phyloP scores from a whole-genome alignment of 495 filamentous ascomycete species.

The Tuber magnatum region DNA sequence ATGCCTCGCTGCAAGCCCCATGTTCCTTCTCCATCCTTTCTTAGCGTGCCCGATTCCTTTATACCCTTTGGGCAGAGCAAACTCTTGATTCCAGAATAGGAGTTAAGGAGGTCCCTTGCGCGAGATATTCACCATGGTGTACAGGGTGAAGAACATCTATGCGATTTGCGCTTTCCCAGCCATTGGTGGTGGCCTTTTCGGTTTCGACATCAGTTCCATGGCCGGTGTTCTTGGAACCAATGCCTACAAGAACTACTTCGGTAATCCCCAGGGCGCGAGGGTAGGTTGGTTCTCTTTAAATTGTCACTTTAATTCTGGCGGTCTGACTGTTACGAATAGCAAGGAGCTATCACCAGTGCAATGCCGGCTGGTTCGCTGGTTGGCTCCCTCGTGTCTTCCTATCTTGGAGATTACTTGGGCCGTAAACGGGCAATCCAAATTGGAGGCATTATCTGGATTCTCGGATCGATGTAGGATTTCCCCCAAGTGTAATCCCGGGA shows the following conservation, averaged over 20 bases:
- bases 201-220: conserved; percentile 69
- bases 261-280: conserved; percentile 43
- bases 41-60: background rate
- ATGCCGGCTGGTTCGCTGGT: conserved; percentile 73
- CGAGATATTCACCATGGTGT: conserved; percentile 24
- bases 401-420: conserved; percentile 60
- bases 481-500: background rate
- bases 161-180: conserved; percentile 59
- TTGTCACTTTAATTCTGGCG: background rate
- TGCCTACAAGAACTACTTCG: conserved; percentile 58
- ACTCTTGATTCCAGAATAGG: background rate
- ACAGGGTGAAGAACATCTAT: conserved; percentile 51
- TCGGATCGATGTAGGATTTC: conserved; percentile 54
- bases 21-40: background rate
- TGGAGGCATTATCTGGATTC: conserved; percentile 62
- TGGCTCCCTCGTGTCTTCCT: conserved; percentile 59
- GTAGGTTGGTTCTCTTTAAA: conserved; percentile 20
- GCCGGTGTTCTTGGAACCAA: conserved; percentile 57
- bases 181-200: conserved; percentile 56
- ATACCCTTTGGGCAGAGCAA: background rate
- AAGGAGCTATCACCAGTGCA: conserved; percentile 60
- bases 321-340: conserved; percentile 39
- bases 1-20: background rate
- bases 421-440: conserved; percentile 65
- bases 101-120: background rate